Evolutionary conservation across 2,329 filamentous ascomycete species (phyloP), one percentile per base, ranked within the genome.

Genomic region (Pseudonectria buxi): DNA sequence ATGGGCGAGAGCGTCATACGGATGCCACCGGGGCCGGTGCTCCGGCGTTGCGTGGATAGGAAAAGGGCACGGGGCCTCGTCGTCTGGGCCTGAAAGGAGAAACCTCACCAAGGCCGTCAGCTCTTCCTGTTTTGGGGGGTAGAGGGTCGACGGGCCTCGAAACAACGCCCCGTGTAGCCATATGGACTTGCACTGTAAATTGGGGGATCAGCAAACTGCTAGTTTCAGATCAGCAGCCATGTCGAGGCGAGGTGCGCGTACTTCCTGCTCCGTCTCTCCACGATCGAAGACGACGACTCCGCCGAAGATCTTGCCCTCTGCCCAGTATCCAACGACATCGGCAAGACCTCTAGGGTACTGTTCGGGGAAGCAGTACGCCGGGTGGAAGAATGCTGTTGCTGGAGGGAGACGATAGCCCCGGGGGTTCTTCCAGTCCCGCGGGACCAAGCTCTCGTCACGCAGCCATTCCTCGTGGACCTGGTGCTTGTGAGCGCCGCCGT

Each of bases 271-370:
- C 18, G 34, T 39, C 22, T 47, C 30, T 10, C 47, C 46, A 14
- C 56, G 37, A 31, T 58, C 50, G 36, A 58, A 58, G 2, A 57
- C 27, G 6, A 51, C 37, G 3, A 59, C 55, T 6, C 54, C 55
- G 10, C 52, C 54, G 24, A 58, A 41, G 32, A 57, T 51, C 22
- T 50, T 41, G 9, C 39, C 39, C 35, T 58, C 53, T 7, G 51
- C 53, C 55, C 50, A 57, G 33, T 55, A 58, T 9, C 47, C 55
- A 11, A 45, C 47, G 12, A 48, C 27, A 36, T 50, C 46, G 12
- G 46, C 41, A 24, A 45, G 10, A 7, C 47, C 46, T 28, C 40
- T 33, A 6, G 49, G 45, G 29, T 59, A 62, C 18, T 56, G 52
- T 7, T 56, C 43, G 12, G 14, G 27, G 44, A 36, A 28, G 45